Evolutionary conservation across 202 grass and related monocot genomes (phyloP), one percentile per base, ranked within the genome.

Genomic region (Schoenoplectus tabernaemontani): DNA sequence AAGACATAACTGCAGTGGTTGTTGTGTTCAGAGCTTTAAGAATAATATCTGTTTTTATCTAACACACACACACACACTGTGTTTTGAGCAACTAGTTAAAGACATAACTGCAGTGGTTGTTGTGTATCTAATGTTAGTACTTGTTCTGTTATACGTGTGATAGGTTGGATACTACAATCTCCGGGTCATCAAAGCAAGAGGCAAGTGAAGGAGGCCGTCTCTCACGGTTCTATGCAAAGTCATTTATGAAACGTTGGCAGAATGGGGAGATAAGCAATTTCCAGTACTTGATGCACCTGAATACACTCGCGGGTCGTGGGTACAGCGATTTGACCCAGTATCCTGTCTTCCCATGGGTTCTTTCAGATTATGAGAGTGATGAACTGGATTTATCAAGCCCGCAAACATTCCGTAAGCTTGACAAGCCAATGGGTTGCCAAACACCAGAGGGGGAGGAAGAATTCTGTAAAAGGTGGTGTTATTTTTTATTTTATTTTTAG

Each of bases 281-380:
- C 66, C 96, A 99, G 59, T 96, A 99, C 85, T 88, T 99, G 16
- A 99, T 99, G 96, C 92, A 99, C 85, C 92, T 99, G 59, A 99
- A 99, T 79, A 99, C 96, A 56, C 90, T 99, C 72, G 96, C 96
- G 0, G 96, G 96, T 85, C 90, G 96, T 78, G 96, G 96, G 12
- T 99, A 99, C 67, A 99, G 96, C 71, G 96, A 99, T 76, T 90
- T 99, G 72, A 99, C 96, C 22, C 96, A 99, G 56, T 99, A 99
- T 87, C 96, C 96, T 76, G 96, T 99, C 61, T 99, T 99, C 84
- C 96, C 96, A 75, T 99, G 96, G 96, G 90, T 99, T 91, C 92
- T 99, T 66, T 90, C 96, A 62, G 92, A 99, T 83, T 99, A 99
- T 79, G 88, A 96, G 22, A 99, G 92, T 1, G 87, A 99, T 81